These are phyloP conservation scores for Rhodotorula taiwanensis DNA, from an alignment of 768 basidiomycete species.

Conservation along the genomic window DNA sequence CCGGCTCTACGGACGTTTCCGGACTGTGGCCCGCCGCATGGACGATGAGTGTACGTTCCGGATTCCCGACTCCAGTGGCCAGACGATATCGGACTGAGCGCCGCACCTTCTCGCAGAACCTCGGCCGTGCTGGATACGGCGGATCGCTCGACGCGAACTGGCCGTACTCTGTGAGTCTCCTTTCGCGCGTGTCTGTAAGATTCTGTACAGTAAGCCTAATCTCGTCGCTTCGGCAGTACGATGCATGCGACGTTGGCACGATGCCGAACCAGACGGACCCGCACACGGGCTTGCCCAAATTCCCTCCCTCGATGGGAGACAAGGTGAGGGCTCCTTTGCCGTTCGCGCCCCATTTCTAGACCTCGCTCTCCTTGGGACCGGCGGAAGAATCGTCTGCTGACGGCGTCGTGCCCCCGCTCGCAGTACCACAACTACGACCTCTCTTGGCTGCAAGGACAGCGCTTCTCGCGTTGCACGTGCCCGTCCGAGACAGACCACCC, in stretches of 20 bases:
- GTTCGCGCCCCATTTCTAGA: background rate
- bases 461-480: conserved; percentile 83
- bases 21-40: background rate
- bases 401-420: conserved; percentile 45
- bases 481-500: conserved; percentile 52
- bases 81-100: conserved; percentile 40
- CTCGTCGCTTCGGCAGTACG: background rate
- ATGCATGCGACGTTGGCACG: conserved; percentile 83
- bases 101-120: conserved; percentile 52
- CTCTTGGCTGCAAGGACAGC: conserved; percentile 66
- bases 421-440: conserved; percentile 46
- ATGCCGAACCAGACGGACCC: conserved; percentile 67
- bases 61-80: background rate
- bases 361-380: conserved; percentile 37
- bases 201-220: too few relatives aligned
- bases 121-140: conserved; percentile 81
- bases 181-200: too few relatives aligned
- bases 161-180: conserved; percentile 45
- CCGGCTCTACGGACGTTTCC: conserved; percentile 39
- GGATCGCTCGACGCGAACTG: conserved; percentile 72
- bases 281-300: too few relatives aligned
- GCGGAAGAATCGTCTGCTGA: conserved; percentile 50
- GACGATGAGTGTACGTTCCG: conserved; percentile 1
- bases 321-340: background rate
- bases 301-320: too few relatives aligned